phyloP scores from a whole-genome alignment of 192 early-diverging fungal genomes.

The Coemansia sp. region DNA sequence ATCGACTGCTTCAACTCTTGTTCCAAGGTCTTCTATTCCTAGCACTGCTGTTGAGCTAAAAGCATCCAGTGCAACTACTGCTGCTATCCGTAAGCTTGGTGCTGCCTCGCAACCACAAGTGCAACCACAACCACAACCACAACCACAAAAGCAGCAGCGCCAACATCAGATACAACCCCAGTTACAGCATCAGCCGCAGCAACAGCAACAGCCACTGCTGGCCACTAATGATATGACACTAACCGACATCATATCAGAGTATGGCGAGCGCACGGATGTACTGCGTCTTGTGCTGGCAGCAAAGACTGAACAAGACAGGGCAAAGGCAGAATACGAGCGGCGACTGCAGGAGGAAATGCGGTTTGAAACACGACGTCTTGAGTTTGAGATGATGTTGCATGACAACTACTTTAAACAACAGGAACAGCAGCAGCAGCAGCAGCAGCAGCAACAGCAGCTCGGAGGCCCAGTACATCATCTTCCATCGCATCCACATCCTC shows the following conservation, averaged over 20 bases:
- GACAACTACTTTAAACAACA: conserved; percentile 49
- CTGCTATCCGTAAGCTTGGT: background rate
- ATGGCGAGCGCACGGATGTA: conserved; percentile 49
- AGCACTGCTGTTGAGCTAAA: background rate
- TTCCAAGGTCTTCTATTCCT: background rate
- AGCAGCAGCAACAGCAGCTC: conserved; percentile 18
- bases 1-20: background rate
- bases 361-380: conserved; percentile 43
- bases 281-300: conserved; percentile 44
- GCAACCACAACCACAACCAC: background rate
- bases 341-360: conserved; percentile 51
- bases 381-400: conserved; percentile 56
- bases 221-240: conserved; percentile 34
- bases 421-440: conserved; percentile 39
- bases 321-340: conserved; percentile 49
- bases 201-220: conserved; percentile 14
- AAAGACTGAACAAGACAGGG: conserved; percentile 50
- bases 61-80: background rate
- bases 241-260: conserved; percentile 36
- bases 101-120: conserved; percentile 6
- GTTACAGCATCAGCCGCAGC: conserved; percentile 11
- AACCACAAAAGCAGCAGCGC: background rate
- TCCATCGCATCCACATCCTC: conserved; percentile 8
- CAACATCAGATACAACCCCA: background rate
- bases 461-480: conserved; percentile 1